Base-by-base conservation (phyloP, 768 basidiomycete species). In the Termitomyces sp. region DNA sequence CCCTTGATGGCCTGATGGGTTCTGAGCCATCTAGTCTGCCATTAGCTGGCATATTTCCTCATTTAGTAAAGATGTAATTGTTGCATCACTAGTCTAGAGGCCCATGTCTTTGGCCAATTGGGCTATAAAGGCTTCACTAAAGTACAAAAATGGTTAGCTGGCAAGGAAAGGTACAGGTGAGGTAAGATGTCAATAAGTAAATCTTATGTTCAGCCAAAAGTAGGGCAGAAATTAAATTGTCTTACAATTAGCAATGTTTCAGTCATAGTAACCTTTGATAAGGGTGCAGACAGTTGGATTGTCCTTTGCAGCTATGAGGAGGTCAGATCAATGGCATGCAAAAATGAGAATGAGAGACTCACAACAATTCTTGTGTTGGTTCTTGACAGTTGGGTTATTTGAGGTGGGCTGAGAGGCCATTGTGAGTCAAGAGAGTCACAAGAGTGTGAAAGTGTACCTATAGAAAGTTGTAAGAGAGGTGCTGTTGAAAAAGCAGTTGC, bases 21-120 rank as follows among this genome's bases (percentile, higher is more conserved):
- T 73, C 30, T 68, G 67, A 2, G 63, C 55, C 64, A 75, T 64
- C 60, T 74, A 68, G 32, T 71, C 67, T 3, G 70, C 35, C 17
- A 75, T 63, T 10, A 74, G 65, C 39, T 73, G 68, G 3, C 64
- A 47, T 52, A 70, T 73, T 2, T 61, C 60, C 0, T 45, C 52
- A 6, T 68, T 64, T 10, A 62, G 52, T 37, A 71, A 45, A 0
- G 69, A 25, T 25, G 43, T 25, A 16, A 25, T 74, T 23, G 67
- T 70, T 1, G 57, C 54, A 4, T 62, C 53, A 54, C 72, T 71
- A 3, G 60, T 69, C 17, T 59, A 42, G 1, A 73, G 55, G 17
- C 68, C 67, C 6, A 70, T 56, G 14, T 54, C 52, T 54, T 66
- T 64, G 30, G 57, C 54, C 11, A n/a, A n/a, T n/a, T n/a, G 8